Evolutionary conservation across 75 land plant species (phyloP).

Genomic region (Pinus tabuliformis): DNA sequence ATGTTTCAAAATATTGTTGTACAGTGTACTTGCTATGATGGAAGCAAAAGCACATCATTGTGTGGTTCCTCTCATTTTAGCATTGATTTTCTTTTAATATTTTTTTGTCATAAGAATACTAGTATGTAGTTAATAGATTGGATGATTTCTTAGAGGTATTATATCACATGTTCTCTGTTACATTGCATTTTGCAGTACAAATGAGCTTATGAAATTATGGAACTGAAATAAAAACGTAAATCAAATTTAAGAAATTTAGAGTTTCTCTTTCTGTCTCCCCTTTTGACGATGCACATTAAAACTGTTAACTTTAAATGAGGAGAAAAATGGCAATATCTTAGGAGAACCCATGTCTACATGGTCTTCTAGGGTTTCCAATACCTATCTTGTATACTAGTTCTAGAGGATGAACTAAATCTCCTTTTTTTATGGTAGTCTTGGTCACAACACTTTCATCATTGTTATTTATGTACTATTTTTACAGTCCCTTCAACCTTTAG

Average conservation of each 20-base stretch:
- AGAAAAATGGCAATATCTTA: background rate
- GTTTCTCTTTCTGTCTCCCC: too few relatives aligned
- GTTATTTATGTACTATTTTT: too few relatives aligned
- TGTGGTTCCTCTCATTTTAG: background rate
- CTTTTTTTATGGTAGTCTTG: too few relatives aligned
- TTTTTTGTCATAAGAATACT: background rate
- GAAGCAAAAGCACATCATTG: background rate
- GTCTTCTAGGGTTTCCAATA: too few relatives aligned
- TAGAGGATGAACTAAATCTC: too few relatives aligned
- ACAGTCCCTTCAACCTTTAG: too few relatives aligned
- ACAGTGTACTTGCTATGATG: background rate
- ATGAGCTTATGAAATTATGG: background rate
- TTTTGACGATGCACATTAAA: background rate
- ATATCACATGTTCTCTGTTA: background rate
- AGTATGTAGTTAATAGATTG: background rate
- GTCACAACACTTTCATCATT: too few relatives aligned
- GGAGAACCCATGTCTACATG: too few relatives aligned
- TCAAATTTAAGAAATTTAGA: background rate
- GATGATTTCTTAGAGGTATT: background rate
- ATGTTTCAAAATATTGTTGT: background rate
- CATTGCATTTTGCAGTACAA: background rate
- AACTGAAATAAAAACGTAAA: background rate
- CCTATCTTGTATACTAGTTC: too few relatives aligned
- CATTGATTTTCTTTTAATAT: background rate
- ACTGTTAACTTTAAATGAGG: background rate